Base-by-base conservation (phyloP, 1,139 yeast species). In the Kurtzmaniella natalensis region DNA sequence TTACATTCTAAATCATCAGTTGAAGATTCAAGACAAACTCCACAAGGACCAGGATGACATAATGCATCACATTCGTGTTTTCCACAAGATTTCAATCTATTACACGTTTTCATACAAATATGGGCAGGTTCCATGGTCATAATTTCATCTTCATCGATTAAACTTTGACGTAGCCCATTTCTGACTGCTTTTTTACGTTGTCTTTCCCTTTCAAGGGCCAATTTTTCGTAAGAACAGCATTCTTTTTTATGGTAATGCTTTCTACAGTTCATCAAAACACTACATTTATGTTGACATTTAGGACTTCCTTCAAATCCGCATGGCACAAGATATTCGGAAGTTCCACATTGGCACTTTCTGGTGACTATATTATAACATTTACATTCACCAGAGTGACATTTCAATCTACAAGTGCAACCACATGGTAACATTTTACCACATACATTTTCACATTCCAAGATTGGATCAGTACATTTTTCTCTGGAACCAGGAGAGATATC, bases 31-130 rank as follows among this genome's bases (percentile, higher is more conserved):
- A 85, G 56, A 53, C 97, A 88, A 7, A 89, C 82, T 2, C 80
- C 78, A 59, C 96, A 88, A 1, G 85, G 75, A 0, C 96, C 96
- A 10, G 76, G 64, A 53, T 88, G 96, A 48, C 96, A 88, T 21
- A 81, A 70, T 43, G 81, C 76, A 28, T 72, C 72, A 56, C 96
- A 88, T 31, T 67, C 53, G 52, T 88, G 97, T 28, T 56, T 55
- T 0, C 92, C 94, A 59, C 96, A 88, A 19, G 77, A 57, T 36
- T 85, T 67, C 40, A 73, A 52, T 42, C 78, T 67, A 50, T 78
- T 79, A 58, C 97, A 88, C 1, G 73, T 70, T 37, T 70, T 70
- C 5, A 85, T 70, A 60, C 97, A 88, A 10, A 85, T 71, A 56
- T 88, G 97, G 4, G 67, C 70, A 1, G 89, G 80, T 51, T 88